Conservation (phyloP, 2,329 filamentous ascomycete genomes). For the Aureobasidium sp. region DNA sequence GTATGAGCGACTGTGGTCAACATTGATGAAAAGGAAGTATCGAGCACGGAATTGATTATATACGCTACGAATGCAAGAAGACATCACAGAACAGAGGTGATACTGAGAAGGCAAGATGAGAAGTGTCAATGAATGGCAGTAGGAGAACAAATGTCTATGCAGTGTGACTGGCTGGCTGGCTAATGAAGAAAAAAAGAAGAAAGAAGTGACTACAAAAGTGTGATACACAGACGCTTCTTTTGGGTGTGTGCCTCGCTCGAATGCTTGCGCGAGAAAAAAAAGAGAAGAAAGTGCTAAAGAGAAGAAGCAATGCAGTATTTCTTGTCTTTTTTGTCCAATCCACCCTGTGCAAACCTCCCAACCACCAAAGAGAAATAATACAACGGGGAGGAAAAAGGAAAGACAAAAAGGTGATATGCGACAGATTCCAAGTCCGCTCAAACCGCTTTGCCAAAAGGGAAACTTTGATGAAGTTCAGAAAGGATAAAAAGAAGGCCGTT, state of each 20-base stretch:
- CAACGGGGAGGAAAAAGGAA: neutral
- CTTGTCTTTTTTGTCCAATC: neutral
- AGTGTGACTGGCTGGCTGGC: neutral
- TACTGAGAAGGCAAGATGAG: no score
- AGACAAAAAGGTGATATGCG: neutral
- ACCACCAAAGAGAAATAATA: neutral
- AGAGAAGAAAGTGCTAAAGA: neutral
- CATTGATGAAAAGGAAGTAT: no score
- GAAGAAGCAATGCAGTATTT: neutral
- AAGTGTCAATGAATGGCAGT: neutral
- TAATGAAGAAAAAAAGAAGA: neutral
- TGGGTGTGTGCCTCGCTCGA: neutral
- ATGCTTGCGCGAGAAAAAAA: neutral
- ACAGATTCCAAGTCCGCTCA: neutral
- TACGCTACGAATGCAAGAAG: no score
- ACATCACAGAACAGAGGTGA: no score
- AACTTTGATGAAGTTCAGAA: neutral
- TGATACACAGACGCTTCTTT: neutral
- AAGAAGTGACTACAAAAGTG: neutral
- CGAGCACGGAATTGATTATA: no score
- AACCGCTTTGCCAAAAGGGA: slow-evolving; percentile 4
- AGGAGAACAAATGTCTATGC: slow-evolving; percentile 1
- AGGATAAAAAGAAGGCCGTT: neutral
- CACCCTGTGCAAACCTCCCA: neutral
- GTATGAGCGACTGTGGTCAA: no score